These are phyloP conservation scores for Auxenochlorella pyrenoidosa DNA, from an alignment of 139 green algal genomes.

Conservation along the genomic window DNA sequence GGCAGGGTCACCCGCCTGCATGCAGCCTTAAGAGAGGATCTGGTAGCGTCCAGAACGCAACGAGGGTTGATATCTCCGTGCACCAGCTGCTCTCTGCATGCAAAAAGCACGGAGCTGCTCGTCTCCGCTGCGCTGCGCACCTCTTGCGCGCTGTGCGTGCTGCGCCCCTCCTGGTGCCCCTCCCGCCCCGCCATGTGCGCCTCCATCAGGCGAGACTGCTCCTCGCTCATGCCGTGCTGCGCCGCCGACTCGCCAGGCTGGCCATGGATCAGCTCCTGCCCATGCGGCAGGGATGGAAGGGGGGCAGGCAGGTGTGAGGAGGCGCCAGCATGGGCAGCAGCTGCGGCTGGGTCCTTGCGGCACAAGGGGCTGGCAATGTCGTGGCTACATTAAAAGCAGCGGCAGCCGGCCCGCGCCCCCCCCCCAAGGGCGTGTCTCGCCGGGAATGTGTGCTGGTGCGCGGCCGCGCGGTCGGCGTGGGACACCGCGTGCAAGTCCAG, in stretches of 20 bases:
- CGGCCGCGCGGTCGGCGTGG: constrained; percentile 3
- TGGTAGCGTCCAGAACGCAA: too few species aligned
- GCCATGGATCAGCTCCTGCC: constrained; percentile 1
- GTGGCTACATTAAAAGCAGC: too few species aligned
- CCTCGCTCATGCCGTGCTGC: not conserved
- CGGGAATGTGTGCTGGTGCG: constrained; percentile 6
- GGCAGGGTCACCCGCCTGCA: not conserved
- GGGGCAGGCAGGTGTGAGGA: too few species aligned
- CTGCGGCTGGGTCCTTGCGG: too few species aligned
- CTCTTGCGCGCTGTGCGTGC: not conserved
- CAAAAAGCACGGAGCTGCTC: not conserved
- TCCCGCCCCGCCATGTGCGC: constrained; percentile 1
- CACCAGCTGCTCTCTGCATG: too few species aligned
- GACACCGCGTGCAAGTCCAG: not conserved
- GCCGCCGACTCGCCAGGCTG: not conserved
- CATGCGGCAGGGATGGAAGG: not conserved
- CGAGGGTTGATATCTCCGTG: too few species aligned
- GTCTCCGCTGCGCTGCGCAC: not conserved
- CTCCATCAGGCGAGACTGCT: constrained; percentile 8
- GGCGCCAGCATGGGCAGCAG: too few species aligned
- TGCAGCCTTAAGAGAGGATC: too few species aligned
- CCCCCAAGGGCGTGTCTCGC: not conserved
- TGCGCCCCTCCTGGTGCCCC: not conserved
- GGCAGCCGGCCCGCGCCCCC: too few species aligned
- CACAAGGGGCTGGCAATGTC: too few species aligned